phyloP scores from a whole-genome alignment of 805 yeast genomes.

The Myxozyma geophila region DNA sequence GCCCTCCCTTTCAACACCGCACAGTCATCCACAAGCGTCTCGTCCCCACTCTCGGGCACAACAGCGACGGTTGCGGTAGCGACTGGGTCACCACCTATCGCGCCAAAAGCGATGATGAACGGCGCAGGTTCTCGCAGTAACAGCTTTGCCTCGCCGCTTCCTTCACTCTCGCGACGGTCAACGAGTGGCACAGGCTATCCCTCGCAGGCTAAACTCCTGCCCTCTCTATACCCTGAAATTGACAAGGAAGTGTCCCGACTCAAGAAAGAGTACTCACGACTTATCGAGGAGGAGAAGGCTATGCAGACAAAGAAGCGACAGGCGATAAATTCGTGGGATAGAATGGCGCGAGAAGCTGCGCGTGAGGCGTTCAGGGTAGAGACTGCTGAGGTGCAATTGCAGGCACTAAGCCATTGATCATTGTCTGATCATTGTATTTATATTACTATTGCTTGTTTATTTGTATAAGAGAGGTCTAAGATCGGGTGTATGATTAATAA shows the following conservation, averaged over 20 bases:
- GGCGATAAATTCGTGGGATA: constrained; percentile 31
- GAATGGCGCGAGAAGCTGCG: constrained; percentile 19
- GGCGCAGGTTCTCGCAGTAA: constrained; percentile 8
- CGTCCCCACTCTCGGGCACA: background rate
- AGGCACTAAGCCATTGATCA: constrained; percentile 22
- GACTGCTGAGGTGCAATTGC: constrained; percentile 29
- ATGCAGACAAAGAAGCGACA: constrained; percentile 25
- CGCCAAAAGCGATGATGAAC: constrained; percentile 33
- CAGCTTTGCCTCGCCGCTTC: constrained; percentile 5
- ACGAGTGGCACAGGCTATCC: constrained; percentile 5
- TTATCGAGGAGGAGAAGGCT: constrained; percentile 19
- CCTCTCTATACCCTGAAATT: constrained; percentile 30
- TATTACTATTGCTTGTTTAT: background rate
- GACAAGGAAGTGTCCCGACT: constrained; percentile 28
- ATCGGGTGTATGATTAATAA: constrained; percentile 3
- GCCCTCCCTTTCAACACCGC: background rate
- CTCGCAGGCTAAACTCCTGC: constrained; percentile 18
- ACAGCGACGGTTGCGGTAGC: background rate
- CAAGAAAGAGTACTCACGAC: constrained; percentile 23
- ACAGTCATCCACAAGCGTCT: background rate
- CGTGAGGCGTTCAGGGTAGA: constrained; percentile 31
- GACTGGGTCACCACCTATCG: constrained; percentile 25
- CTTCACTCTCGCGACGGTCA: constrained; percentile 3
- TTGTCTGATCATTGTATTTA: background rate
- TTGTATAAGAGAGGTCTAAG: background rate